Percentiles rank a stretch among this genome's conserved stretches.
phyloP scores from a whole-genome alignment of 352 stramenopile species.

The Globisporangium recalcitrans region DNA sequence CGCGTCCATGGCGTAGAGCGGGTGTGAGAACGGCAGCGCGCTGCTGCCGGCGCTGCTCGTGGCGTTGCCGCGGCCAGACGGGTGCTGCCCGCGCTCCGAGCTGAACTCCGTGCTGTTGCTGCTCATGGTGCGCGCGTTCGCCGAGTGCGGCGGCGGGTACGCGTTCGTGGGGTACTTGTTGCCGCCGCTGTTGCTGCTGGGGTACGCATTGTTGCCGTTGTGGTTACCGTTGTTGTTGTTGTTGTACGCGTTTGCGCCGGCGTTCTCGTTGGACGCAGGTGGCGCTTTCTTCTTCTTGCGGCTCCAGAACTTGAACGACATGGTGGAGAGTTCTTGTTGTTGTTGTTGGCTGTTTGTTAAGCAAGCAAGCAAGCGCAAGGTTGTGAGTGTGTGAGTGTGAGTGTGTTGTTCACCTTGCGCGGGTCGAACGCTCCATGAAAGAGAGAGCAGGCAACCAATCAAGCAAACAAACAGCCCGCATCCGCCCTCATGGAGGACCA shows the following conservation, averaged over 20 bases:
- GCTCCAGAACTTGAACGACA: constrained; percentile 74
- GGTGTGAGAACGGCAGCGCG: constrained; percentile 63
- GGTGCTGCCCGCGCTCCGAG: constrained; percentile 5
- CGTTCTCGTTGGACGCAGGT: constrained; percentile 15
- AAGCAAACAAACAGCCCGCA: background rate
- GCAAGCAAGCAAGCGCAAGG: background rate
- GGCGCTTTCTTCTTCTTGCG: constrained; percentile 65
- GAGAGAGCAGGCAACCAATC: background rate
- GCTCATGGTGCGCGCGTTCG: constrained; percentile 42
- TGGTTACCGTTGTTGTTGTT: constrained; percentile 13
- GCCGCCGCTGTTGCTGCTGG: constrained; percentile 16
- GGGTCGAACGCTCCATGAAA: background rate
- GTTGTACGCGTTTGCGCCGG: constrained; percentile 1
- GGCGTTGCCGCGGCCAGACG: background rate
- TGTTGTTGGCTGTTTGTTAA: background rate
- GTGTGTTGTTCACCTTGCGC: background rate
- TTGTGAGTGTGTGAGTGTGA: background rate
- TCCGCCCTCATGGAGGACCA: background rate
- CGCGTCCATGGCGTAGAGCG: constrained; percentile 79
- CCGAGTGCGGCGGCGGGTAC: constrained; percentile 29
- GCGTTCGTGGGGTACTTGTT: constrained; percentile 41
- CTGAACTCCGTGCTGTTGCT: constrained; percentile 25
- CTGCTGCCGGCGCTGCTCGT: constrained; percentile 10
- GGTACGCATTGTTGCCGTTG: constrained; percentile 7
- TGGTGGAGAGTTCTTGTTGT: constrained; percentile 12